Conservation (phyloP, 257 asterid species). For the Thymus quinquecostatus region DNA sequence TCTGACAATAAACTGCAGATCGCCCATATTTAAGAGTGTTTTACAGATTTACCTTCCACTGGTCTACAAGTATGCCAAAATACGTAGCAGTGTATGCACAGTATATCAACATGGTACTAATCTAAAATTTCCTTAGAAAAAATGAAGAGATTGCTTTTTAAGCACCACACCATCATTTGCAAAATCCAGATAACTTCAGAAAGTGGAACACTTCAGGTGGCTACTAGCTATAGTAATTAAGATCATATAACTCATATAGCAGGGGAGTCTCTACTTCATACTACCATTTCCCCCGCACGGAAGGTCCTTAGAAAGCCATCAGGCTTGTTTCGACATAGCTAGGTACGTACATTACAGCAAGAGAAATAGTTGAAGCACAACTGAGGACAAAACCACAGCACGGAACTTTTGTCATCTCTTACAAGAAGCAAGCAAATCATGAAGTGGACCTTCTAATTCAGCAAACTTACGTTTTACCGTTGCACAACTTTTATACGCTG, state of each 20-base stretch:
- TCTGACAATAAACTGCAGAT: conserved; percentile 16
- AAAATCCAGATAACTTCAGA: background rate
- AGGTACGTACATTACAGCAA: background rate
- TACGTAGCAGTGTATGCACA: background rate
- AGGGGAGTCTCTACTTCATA: background rate
- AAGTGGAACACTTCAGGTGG: conserved; percentile 1
- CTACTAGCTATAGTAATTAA: background rate
- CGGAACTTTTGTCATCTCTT: conserved; percentile 11
- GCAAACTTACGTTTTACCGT: conserved; percentile 3
- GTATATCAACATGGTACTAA: background rate
- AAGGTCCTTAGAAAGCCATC: background rate
- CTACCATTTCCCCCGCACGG: background rate
- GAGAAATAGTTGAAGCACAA: background rate
- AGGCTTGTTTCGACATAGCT: background rate
- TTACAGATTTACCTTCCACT: background rate
- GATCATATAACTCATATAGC: background rate
- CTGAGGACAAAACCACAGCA: background rate
- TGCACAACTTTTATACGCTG: background rate
- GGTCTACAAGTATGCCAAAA: background rate
- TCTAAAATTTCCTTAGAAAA: background rate
- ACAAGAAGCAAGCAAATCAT: background rate
- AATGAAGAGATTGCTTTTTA: background rate
- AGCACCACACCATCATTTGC: conserved; percentile 4
- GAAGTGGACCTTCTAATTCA: conserved; percentile 5
- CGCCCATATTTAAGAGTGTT: background rate